phyloP scores from a whole-genome alignment of 495 filamentous ascomycete species.

The Aspergillus diversus region DNA sequence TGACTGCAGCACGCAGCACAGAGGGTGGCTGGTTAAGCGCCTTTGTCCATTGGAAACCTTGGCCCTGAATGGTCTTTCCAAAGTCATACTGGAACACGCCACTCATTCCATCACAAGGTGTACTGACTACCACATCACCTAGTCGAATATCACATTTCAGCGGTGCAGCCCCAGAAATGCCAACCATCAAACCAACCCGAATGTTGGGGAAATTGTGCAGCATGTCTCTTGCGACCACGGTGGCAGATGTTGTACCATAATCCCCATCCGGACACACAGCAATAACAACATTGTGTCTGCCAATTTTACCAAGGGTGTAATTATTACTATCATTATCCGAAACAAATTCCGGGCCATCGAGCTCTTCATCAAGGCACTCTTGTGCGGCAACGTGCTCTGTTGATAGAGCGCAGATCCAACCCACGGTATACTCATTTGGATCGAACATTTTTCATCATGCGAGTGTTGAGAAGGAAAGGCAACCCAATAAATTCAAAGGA shows the following conservation, averaged over 20 bases:
- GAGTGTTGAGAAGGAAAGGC: too few relatives aligned
- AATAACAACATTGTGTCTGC: slow-evolving; percentile 39
- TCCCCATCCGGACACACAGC: slow-evolving; percentile 31
- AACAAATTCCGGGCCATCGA: slow-evolving; percentile 15
- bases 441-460: too few relatives aligned
- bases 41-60: slow-evolving; percentile 36
- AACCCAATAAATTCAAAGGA: too few relatives aligned
- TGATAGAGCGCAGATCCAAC: slow-evolving; percentile 40
- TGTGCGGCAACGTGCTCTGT: slow-evolving; percentile 36
- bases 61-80: slow-evolving; percentile 37
- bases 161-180: slow-evolving; percentile 42
- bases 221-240: slow-evolving; percentile 29
- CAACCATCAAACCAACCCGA: slow-evolving; percentile 36
- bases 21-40: slow-evolving; percentile 37
- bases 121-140: slow-evolving; percentile 43
- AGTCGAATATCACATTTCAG: slow-evolving; percentile 33
- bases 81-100: slow-evolving; percentile 43
- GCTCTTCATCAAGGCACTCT: slow-evolving; percentile 35
- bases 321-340: slow-evolving; percentile 28
- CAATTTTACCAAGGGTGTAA: slow-evolving; percentile 37
- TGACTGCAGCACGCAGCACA: slow-evolving; percentile 32
- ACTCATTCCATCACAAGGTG: slow-evolving; percentile 18
- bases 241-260: slow-evolving; percentile 34
- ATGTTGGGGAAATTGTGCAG: slow-evolving; percentile 28
- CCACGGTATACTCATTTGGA: slow-evolving; percentile 34